These are phyloP conservation scores for Erythrophleum ivorense DNA, from an alignment of 331 rosid genomes.

Conservation along the genomic window DNA sequence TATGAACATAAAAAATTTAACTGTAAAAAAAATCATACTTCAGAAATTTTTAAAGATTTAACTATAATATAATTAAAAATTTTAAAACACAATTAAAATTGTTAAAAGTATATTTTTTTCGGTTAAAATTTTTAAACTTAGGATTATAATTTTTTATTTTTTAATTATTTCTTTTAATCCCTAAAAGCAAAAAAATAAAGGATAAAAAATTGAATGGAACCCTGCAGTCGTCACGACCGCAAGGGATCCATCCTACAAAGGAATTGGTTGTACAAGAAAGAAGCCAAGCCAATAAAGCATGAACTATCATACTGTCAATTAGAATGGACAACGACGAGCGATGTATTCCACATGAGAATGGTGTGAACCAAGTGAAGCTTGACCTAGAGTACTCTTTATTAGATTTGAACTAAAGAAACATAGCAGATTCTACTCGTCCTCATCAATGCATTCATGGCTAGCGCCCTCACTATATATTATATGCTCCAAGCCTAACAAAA, in stretches of 20 bases:
- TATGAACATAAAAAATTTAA: too few species aligned
- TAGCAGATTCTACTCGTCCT: background rate
- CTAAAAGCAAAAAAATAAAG: too few species aligned
- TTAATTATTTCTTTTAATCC: too few species aligned
- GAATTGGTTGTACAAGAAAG: background rate
- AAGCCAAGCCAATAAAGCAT: background rate
- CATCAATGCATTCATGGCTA: background rate
- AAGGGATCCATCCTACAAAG: background rate
- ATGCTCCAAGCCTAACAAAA: slow-evolving; percentile 6
- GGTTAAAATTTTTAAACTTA: too few species aligned
- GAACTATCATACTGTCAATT: background rate
- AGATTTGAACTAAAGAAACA: background rate
- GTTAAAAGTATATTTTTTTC: too few species aligned
- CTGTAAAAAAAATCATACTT: too few species aligned
- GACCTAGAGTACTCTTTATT: background rate
- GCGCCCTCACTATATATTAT: background rate
- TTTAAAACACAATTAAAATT: too few species aligned
- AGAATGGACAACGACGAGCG: background rate
- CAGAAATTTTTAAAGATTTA: too few species aligned
- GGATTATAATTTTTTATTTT: too few species aligned
- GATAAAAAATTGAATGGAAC: too few species aligned
- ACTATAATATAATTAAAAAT: too few species aligned
- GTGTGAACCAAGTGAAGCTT: background rate
- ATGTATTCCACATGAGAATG: background rate
- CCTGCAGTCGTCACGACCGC: too few species aligned